These are phyloP conservation scores for Mycena indigotica DNA, from an alignment of 768 basidiomycete species.

Conservation along the genomic window DNA sequence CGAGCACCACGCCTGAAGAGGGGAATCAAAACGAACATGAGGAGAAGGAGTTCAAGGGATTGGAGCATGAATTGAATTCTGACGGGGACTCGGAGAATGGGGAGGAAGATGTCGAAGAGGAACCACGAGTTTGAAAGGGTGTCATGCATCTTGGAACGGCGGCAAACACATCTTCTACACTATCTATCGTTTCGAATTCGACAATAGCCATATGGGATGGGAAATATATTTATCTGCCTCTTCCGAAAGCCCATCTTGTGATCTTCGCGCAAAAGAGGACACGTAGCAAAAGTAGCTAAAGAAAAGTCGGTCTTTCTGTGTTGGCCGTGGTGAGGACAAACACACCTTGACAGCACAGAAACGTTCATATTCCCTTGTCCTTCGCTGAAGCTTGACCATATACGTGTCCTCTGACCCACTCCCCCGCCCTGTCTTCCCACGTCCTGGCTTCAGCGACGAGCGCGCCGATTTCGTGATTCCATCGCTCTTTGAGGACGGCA, in stretches of 20 bases:
- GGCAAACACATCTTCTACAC: too few species aligned
- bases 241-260: too few species aligned
- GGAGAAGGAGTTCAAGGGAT: neutral
- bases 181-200: too few species aligned
- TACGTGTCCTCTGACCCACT: constrained; percentile 49
- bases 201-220: too few species aligned
- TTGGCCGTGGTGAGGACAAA: too few species aligned
- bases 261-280: too few species aligned
- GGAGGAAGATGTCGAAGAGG: neutral
- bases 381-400: constrained; percentile 37
- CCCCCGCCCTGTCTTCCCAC: constrained; percentile 49
- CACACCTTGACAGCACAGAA: too few species aligned
- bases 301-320: too few species aligned
- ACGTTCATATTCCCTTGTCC: too few species aligned
- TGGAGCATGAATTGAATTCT: neutral
- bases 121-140: neutral
- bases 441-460: constrained; percentile 45
- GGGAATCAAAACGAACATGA: neutral
- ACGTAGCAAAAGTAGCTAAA: too few species aligned
- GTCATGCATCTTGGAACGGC: too few species aligned
- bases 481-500: constrained; percentile 51
- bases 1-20: neutral
- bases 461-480: constrained; percentile 59
- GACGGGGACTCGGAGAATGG: neutral
- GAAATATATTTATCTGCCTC: too few species aligned